Evolutionary conservation across 345 rosid genomes (phyloP), one percentile per base, ranked within the genome.

Genomic region (Arabis hirsuta): DNA sequence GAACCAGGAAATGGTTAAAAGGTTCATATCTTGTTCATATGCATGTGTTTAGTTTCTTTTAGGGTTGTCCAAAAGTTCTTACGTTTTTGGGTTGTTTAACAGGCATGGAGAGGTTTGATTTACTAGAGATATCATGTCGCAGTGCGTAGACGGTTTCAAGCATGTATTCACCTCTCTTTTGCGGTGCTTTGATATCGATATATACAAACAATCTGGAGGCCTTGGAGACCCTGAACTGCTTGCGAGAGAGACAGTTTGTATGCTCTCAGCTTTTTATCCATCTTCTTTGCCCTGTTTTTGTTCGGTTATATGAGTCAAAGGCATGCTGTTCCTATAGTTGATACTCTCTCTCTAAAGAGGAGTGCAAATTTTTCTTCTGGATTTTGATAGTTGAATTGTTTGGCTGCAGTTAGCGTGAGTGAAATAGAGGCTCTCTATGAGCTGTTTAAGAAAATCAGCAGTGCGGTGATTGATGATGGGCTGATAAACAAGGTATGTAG

Each of bases 391-490:
- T 31, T 32, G 27, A 50, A 12, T 34, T 9, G 42, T 71, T 34
- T 50, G 24, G 69, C 4, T 81, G 83, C 92, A 93, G 97, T 93
- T 76, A 86, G 94, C 62, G 94, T 90, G 62, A 93, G 96, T 78
- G 97, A 93, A 80, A 88, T 93, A 66, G 98, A 93, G 59, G 96
- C 98, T 67, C 79, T 93, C 55, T 90, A 90, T 69, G 97, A 90
- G 76, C 84, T 93, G 45, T 93, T 93, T 84, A 90, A 93, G 91
- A 93, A 88, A 87, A 89, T 93, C 53, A 93, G 98, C 75, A 90
- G 97, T 62, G 93, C 96, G 9, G 96, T 93, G 32, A 87, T 93
- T 73, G 98, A 93, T 71, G 98, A 93, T 61, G 97, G 97, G 12
- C 80, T 90, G 52, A 93, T 93, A 82, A 89, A 90, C 81, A 93